phyloP scores from a whole-genome alignment of 345 rosid species.

The Combretum micranthum region DNA sequence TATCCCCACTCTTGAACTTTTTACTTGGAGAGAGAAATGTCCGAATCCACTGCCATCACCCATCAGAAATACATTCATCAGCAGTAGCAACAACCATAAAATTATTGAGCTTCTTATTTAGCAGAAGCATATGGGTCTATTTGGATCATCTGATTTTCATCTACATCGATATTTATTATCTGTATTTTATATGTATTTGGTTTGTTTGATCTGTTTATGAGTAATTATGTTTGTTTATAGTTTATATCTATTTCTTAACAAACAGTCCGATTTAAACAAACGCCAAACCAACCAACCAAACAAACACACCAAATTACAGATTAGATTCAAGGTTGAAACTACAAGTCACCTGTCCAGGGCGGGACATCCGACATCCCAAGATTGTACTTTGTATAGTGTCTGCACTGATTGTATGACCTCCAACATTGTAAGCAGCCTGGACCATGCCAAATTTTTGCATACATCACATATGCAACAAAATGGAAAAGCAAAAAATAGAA shows the following conservation, averaged over 20 bases:
- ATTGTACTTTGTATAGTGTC: slow-evolving; percentile 71
- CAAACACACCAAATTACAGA: too few species aligned
- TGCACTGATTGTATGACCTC: slow-evolving; percentile 85
- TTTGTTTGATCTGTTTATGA: too few species aligned
- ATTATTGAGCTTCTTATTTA: neutral
- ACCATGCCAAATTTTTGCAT: neutral
- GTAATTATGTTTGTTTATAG: too few species aligned
- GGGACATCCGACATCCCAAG: slow-evolving; percentile 82
- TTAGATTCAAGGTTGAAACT: slow-evolving; percentile 1
- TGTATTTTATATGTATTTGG: too few species aligned
- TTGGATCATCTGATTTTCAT: too few species aligned
- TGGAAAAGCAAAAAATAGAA: slow-evolving; percentile 12
- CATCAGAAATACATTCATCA: slow-evolving; percentile 7
- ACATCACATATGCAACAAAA: neutral
- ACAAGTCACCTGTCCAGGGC: slow-evolving; percentile 81
- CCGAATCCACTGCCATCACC: slow-evolving; percentile 70
- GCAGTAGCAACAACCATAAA: neutral
- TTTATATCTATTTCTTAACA: too few species aligned
- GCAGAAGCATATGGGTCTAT: neutral
- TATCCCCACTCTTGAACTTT: slow-evolving; percentile 73
- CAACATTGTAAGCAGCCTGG: slow-evolving; percentile 94
- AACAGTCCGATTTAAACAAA: too few species aligned
- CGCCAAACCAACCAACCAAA: too few species aligned
- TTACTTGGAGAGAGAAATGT: slow-evolving; percentile 51
- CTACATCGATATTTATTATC: slow-evolving; percentile 3